phyloP scores from a whole-genome alignment of 495 filamentous ascomycete genomes.

The Neurospora cerealis region DNA sequence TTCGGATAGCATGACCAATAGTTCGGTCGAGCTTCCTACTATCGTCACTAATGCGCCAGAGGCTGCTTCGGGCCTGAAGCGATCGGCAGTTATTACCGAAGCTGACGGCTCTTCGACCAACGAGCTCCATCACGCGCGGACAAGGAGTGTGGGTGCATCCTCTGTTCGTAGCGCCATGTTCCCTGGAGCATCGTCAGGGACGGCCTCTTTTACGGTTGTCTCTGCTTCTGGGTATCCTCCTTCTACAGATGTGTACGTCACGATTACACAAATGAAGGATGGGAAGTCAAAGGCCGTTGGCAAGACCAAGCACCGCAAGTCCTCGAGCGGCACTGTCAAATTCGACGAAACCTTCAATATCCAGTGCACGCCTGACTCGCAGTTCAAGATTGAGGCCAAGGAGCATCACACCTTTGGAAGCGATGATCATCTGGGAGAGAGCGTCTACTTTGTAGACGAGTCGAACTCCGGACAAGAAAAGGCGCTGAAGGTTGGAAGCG shows the following conservation, averaged over 20 bases:
- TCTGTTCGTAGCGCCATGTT: conserved; percentile 49
- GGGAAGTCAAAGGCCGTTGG: conserved; percentile 66
- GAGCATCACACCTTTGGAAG: conserved; percentile 73
- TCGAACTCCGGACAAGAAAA: conserved; percentile 65
- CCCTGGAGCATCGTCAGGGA: conserved; percentile 53
- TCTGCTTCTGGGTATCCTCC: conserved; percentile 71
- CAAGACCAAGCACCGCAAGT: conserved; percentile 80
- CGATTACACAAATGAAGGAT: conserved; percentile 50
- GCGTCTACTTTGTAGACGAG: conserved; percentile 82
- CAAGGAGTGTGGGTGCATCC: conserved; percentile 55
- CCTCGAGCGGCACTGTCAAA: conserved; percentile 44
- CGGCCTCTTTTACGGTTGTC: conserved; percentile 69
- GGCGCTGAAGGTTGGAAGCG: conserved; percentile 55
- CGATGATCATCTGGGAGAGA: conserved; percentile 74
- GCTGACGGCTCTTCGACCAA: conserved; percentile 13
- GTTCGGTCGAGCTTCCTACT: conserved; percentile 33
- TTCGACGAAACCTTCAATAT: conserved; percentile 76
- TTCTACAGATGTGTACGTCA: conserved; percentile 71
- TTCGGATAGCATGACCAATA: conserved; percentile 18
- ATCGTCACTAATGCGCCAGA: conserved; percentile 32
- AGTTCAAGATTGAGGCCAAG: conserved; percentile 77
- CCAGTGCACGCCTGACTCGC: conserved; percentile 67
- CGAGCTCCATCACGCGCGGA: conserved; percentile 48
- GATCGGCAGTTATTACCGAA: conserved; percentile 11
- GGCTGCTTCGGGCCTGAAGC: conserved; percentile 24